Evolutionary conservation across 1,139 yeast species (phyloP), one percentile per base, ranked within the genome.

Genomic region (Candida sojae): DNA sequence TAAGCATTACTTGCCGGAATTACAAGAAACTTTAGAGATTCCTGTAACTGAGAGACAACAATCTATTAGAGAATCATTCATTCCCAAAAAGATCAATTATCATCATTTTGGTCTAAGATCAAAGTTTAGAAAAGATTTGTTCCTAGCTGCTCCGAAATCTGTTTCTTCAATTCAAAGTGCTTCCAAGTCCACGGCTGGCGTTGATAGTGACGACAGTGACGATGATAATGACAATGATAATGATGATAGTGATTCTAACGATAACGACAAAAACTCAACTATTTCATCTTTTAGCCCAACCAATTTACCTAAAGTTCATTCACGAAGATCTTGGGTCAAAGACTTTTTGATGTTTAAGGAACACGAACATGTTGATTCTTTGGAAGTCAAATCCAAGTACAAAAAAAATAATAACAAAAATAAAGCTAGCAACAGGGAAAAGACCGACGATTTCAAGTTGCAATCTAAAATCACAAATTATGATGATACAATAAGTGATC

Each of bases 401-500:
- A 32, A 32, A 13, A 40, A 31, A 21, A 25, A 32, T 9, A 33
- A 41, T 25, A n/a, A 6, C 12, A 12, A 38, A 8, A 21, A 12
- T 17, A 12, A 12, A 10, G 23, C 37, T 30, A 26, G 40, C n/a
- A 8, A 9, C 37, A 10, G 26, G 13, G 21, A 32, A 26, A 26
- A 25, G 11, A 23, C 33, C 4, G 35, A 39, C 25, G 38, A 45
- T 13, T 48, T 34, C 28, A 46, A 35, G 34, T 49, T 55, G 35
- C 53, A 48, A 36, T 58, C 67, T 33, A 59, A 55, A 36, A 64
- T 61, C 50, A 58, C 54, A 46, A 58, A 60, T 51, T 60, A 61
- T 56, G 59, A 60, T 48, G 57, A 62, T 45, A 50, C 68, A 13
- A 53, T 53, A 44, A 55, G 64, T 35, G 54, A 68, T 51, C 58